phyloP scores from a whole-genome alignment of 106 monocot genomes.

The Cymbidium sinense region DNA sequence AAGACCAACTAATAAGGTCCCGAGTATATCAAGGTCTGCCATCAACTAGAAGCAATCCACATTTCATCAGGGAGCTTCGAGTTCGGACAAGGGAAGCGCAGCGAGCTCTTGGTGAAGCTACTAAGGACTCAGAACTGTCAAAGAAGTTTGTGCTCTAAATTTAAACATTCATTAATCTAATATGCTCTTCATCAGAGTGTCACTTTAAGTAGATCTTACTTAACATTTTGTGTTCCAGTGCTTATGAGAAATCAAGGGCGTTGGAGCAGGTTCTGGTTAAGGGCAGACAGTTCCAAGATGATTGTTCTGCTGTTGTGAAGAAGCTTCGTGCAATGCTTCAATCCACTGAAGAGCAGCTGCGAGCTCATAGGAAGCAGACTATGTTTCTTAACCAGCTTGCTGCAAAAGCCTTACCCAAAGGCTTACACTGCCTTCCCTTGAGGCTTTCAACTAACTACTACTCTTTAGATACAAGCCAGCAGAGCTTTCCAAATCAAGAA shows the following conservation, averaged over 20 bases:
- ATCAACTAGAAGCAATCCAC: conserved; percentile 54
- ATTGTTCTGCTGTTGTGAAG: conserved; percentile 51
- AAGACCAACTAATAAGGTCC: conserved; percentile 78
- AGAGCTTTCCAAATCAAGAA: conserved; percentile 45
- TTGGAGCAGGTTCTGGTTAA: conserved; percentile 62
- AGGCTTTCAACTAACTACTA: conserved; percentile 64
- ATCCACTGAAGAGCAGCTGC: conserved; percentile 63
- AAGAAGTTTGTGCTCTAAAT: conserved; percentile 36
- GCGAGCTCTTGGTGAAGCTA: conserved; percentile 71
- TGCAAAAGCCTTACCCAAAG: conserved; percentile 82
- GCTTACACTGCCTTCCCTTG: conserved; percentile 83
- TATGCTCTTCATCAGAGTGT: too few relatives aligned
- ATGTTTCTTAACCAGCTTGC: conserved; percentile 79
- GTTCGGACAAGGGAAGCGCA: conserved; percentile 70
- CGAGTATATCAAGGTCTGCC: conserved; percentile 61
- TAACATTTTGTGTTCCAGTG: conserved; percentile 22
- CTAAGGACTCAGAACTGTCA: conserved; percentile 79
- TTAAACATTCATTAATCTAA: not conserved
- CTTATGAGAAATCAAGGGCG: conserved; percentile 55
- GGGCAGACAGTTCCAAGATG: conserved; percentile 67
- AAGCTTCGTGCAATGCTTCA: conserved; percentile 87
- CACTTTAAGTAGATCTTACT: not conserved
- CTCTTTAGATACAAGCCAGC: conserved; percentile 24
- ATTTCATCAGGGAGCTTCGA: conserved; percentile 60
- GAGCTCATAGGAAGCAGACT: conserved; percentile 66